Percentiles rank a stretch among this genome's conserved stretches.
These are phyloP conservation scores for Cystoisospora suis DNA, from an alignment of 169 alveolate genomes.

Conservation along the genomic window DNA sequence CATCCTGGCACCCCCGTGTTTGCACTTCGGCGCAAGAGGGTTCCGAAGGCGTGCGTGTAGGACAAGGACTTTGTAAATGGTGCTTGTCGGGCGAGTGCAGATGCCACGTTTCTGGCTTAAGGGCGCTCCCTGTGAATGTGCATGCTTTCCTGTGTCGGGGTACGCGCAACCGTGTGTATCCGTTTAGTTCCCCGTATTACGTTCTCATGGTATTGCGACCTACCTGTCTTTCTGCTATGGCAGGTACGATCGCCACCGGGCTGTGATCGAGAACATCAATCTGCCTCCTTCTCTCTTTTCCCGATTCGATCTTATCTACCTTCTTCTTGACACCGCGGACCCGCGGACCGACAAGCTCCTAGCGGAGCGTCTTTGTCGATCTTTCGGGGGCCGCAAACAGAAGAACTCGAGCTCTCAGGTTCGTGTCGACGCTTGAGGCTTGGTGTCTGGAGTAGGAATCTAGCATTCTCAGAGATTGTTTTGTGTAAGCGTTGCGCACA, in stretches of 20 bases:
- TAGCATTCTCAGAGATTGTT: too few relatives aligned
- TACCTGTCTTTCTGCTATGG: background rate
- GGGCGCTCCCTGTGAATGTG: background rate
- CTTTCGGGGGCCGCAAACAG: background rate
- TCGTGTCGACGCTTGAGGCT: too few relatives aligned
- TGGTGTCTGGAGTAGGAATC: too few relatives aligned
- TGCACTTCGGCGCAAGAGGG: too few relatives aligned
- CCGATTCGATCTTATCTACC: constrained; percentile 94
- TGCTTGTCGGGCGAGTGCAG: too few relatives aligned
- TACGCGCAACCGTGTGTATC: background rate
- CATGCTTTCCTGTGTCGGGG: background rate
- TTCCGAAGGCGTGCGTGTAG: too few relatives aligned
- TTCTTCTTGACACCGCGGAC: constrained; percentile 77
- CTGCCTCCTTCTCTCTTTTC: constrained; percentile 97
- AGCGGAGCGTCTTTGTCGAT: constrained; percentile 21
- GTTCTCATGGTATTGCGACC: background rate
- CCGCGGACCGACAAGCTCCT: background rate
- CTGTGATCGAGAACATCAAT: constrained; percentile 94
- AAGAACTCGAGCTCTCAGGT: too few relatives aligned
- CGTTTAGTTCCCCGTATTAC: background rate
- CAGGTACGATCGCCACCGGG: constrained; percentile 87
- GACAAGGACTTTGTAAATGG: too few relatives aligned
- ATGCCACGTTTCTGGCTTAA: too few relatives aligned
- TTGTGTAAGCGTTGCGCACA: too few relatives aligned
- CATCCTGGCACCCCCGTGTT: too few relatives aligned